Evolutionary conservation across 345 rosid genomes (phyloP).

Genomic region (Camelina neglecta): DNA sequence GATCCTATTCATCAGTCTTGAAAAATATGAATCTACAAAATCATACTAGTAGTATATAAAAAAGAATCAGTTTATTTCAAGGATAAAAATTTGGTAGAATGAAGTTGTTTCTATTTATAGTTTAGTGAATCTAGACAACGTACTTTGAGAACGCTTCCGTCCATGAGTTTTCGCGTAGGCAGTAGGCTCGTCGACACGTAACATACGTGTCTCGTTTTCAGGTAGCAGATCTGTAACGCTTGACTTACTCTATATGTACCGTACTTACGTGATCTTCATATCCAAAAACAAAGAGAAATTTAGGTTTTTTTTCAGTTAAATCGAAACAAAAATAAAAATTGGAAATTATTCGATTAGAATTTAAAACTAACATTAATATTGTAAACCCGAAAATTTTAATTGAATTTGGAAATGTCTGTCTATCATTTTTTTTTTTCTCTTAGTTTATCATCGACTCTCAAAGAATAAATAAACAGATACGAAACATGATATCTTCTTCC

Average conservation of each 20-base stretch:
- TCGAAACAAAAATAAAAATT: too few species aligned
- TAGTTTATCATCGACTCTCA: too few species aligned
- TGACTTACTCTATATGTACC: not conserved
- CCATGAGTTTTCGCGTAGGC: slow-evolving; percentile 2
- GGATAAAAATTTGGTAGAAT: not conserved
- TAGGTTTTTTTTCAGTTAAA: too few species aligned
- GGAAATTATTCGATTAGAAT: too few species aligned
- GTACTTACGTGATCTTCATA: not conserved
- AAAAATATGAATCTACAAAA: not conserved
- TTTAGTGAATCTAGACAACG: slow-evolving; percentile 8
- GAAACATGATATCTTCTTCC: too few species aligned
- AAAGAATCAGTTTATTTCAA: not conserved
- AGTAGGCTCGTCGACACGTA: slow-evolving; percentile 8
- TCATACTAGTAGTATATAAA: not conserved
- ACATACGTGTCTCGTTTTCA: slow-evolving; percentile 13
- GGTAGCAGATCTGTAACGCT: not conserved
- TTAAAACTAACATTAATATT: too few species aligned
- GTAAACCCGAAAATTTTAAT: too few species aligned
- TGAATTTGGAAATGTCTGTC: too few species aligned
- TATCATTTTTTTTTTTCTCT: too few species aligned
- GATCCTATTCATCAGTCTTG: not conserved
- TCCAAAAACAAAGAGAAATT: too few species aligned
- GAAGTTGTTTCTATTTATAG: slow-evolving; percentile 13
- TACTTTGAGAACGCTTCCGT: not conserved
- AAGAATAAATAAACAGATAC: too few species aligned